Conservation (phyloP, 306 rosid genomes). For the Prunus dulcis region DNA sequence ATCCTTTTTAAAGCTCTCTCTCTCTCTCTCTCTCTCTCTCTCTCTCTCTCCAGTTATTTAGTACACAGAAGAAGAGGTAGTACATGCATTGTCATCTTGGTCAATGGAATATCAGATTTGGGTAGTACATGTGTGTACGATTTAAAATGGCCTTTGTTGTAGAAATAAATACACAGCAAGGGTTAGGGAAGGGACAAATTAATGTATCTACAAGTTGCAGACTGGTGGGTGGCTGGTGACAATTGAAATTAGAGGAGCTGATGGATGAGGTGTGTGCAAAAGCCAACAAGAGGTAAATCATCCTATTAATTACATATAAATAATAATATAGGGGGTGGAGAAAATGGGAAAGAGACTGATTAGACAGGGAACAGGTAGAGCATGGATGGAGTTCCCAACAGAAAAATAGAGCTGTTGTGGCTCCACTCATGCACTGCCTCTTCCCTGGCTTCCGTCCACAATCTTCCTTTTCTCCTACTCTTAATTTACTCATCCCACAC, state of each 20-base stretch:
- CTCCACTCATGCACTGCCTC: conserved; percentile 97
- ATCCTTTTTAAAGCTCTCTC: not conserved
- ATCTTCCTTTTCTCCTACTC: conserved; percentile 1
- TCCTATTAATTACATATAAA: not conserved
- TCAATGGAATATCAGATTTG: not conserved
- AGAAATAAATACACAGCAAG: not conserved
- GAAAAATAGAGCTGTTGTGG: conserved; percentile 36
- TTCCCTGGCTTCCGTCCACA: conserved; percentile 77
- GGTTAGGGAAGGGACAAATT: not conserved
- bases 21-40: too few species aligned
- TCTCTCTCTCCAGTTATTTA: not conserved
- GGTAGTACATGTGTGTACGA: not conserved
- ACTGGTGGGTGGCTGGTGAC: not conserved
- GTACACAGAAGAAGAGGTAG: conserved; percentile 6
- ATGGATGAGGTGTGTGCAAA: not conserved
- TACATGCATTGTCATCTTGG: not conserved
- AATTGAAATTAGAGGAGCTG: not conserved
- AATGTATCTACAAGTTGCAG: not conserved
- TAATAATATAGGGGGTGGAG: too few species aligned
- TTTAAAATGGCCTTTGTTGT: not conserved
- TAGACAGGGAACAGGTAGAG: conserved; percentile 69
- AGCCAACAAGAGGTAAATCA: not conserved
- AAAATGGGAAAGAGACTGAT: conserved; percentile 4
- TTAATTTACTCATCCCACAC: not conserved
- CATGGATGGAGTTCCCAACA: conserved; percentile 80